Evolutionary conservation across 2,329 filamentous ascomycete species (phyloP).

Genomic region (Fusarium piperis): DNA sequence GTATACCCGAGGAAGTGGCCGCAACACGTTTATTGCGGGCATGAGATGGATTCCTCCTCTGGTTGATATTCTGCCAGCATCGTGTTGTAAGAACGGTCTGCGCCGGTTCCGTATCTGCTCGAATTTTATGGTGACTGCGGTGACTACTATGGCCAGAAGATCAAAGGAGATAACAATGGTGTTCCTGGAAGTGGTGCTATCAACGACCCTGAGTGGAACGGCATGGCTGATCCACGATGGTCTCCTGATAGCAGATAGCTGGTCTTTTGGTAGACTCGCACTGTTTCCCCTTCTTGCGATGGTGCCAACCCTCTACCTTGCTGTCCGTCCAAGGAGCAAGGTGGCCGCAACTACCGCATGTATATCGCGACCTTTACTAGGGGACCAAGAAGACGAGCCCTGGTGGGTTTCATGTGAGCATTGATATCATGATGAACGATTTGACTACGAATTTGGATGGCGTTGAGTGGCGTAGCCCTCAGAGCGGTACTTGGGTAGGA

Average conservation of each 20-base stretch:
- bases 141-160: conserved; percentile 54
- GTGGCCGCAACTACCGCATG: conserved; percentile 50
- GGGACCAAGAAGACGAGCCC: conserved; percentile 50
- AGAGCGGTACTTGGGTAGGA: not conserved
- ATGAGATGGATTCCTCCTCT: conserved; percentile 55
- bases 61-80: conserved; percentile 49
- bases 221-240: conserved; percentile 54
- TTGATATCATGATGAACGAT: conserved; percentile 18
- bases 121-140: conserved; percentile 57
- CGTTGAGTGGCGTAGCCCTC: not conserved
- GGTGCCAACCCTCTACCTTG: conserved; percentile 55
- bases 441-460: conserved; percentile 12
- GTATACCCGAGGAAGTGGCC: conserved; percentile 53
- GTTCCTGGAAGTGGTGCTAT: conserved; percentile 43
- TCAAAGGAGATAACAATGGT: conserved; percentile 50
- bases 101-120: conserved; percentile 56
- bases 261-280: conserved; percentile 54
- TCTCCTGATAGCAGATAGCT: conserved; percentile 54
- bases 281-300: conserved; percentile 53
- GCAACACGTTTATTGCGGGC: conserved; percentile 53
- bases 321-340: conserved; percentile 49
- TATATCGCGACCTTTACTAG: conserved; percentile 52
- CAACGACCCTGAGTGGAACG: conserved; percentile 60
- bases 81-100: conserved; percentile 56
- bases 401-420: not conserved